phyloP scores from a whole-genome alignment of 805 yeast genomes.

The Candida golubevii region DNA sequence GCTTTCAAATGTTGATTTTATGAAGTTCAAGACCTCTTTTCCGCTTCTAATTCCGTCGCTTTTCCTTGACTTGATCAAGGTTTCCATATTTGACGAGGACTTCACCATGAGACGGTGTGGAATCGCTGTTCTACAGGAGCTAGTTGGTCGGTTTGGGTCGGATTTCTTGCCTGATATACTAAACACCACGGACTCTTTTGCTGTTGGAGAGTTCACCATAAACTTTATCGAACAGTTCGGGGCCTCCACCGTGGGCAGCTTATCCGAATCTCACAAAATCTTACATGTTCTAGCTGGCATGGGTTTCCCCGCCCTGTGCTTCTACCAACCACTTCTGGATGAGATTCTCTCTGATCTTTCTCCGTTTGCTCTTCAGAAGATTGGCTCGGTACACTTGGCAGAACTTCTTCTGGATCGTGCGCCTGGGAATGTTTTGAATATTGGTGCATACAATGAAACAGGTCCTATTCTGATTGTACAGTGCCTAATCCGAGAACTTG shows the following conservation, averaged over 20 bases:
- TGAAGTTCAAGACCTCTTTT: constrained; percentile 7
- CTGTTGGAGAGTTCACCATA: constrained; percentile 37
- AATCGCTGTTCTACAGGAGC: constrained; percentile 82
- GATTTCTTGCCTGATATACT: constrained; percentile 23
- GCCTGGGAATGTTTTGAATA: too few species aligned
- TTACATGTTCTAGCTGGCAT: constrained; percentile 16
- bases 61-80: constrained; percentile 41
- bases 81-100: constrained; percentile 68
- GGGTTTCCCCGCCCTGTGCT: constrained; percentile 24
- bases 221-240: constrained; percentile 58
- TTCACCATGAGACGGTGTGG: constrained; percentile 74
- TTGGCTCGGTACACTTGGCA: constrained; percentile 38
- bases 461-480: too few species aligned
- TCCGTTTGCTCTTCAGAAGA: constrained; percentile 34
- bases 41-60: constrained; percentile 18
- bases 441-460: too few species aligned
- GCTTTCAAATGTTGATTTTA: constrained; percentile 18
- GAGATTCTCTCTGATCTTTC: constrained; percentile 33
- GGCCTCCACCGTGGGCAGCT: constrained; percentile 28
- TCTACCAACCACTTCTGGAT: constrained; percentile 28
- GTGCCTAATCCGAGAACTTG: neutral
- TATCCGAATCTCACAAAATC: constrained; percentile 15
- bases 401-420: too few species aligned
- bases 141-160: constrained; percentile 69
- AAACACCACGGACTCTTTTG: constrained; percentile 7